Evolutionary conservation across 2,329 filamentous ascomycete genomes (phyloP), one percentile per base, ranked within the genome.

Genomic region (Fusarium albidum): DNA sequence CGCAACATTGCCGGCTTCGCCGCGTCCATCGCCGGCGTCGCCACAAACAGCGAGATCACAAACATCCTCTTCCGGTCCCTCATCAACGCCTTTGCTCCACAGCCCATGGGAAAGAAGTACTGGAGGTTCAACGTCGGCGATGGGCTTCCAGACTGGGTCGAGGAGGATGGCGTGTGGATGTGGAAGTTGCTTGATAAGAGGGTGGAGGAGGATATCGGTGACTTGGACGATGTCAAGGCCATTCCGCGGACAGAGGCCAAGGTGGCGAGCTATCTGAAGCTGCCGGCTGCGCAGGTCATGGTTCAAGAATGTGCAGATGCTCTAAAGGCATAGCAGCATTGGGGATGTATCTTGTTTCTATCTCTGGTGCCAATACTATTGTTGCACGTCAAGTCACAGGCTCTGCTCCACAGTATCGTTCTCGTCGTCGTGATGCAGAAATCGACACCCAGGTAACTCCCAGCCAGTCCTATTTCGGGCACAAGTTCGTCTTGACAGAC

Each of bases 41-140:
- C 54, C 9, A 49, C 49, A 28, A 57, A 53, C 33, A 53, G 32
- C 6, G 54, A 57, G 33, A 42, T 57, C 26, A 38, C 35, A 14
- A 42, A 53, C 44, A 49, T 57, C 27, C 44, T 54, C 15, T 57
- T 54, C 34, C 54, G 45, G 10, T 44, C 49, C 8, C 45, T 57
- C 7, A 40, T 54, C 28, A 53, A 57, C 28, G 40, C 50, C 12
- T 57, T 54, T 29, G 54, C 54, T 5, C 54, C 54, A 1, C 40
- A 9, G 5, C 18, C 28, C 12, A 49, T 54, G 45, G 54, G 11
- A 7, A 49, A 39, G 29, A 57, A 54, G 50, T 57, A 54, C 28
- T 57, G 50, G 54, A 29, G 54, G 13, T 44, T 57, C 35, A 50
- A 54, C 27, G 37, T 57, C 9, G 31, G 48, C 15, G 29, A 48